Evolutionary conservation across 345 rosid species (phyloP), one percentile per base, ranked within the genome.

Genomic region (Angophora floribunda): DNA sequence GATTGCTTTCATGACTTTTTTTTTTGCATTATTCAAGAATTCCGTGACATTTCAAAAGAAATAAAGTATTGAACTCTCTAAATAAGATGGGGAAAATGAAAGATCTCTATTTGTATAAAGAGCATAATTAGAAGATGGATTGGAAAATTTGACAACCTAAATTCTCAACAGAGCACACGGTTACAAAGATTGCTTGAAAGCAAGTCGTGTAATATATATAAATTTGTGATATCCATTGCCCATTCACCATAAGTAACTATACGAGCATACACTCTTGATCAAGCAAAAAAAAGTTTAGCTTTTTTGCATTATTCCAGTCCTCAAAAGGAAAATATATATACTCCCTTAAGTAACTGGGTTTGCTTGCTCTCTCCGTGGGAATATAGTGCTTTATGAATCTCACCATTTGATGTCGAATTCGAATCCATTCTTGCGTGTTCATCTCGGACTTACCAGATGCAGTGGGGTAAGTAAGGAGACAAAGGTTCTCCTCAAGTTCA

Each of bases 371-470:
- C 80, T 8, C 45, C 19, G 0, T 70, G 24, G 45, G 80, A 70
- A 70, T 32, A 22, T 16, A 63, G 0, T 63, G 75, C 75, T n/a
- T n/a, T 63, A 63, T 63, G 75, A 36, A 63, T n/a, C 75, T 0
- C 30, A n/a, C n/a, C n/a, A n/a, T 63, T 63, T 0, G 0, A 63
- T 0, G 70, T 63, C 70, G 36, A 63, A 13, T n/a, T 28, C 70
- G 70, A 63, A n/a, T 63, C 13, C 75, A 63, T 63, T 0, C 36
- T 63, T 63, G 36, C 75, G 75, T 63, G 75, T n/a, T 24, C 75
- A n/a, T 17, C 13, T 63, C 36, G 36, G 75, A 13, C 75, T 1
- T 1, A 6, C 36, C 75, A 7, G 36, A 63, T 63, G 75, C 36
- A n/a, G 45, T 1, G 44, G 22, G 53, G 57, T 36, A 36, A 36